Evolutionary conservation across 106 monocot genomes (phyloP).

Genomic region (Allium sativum): DNA sequence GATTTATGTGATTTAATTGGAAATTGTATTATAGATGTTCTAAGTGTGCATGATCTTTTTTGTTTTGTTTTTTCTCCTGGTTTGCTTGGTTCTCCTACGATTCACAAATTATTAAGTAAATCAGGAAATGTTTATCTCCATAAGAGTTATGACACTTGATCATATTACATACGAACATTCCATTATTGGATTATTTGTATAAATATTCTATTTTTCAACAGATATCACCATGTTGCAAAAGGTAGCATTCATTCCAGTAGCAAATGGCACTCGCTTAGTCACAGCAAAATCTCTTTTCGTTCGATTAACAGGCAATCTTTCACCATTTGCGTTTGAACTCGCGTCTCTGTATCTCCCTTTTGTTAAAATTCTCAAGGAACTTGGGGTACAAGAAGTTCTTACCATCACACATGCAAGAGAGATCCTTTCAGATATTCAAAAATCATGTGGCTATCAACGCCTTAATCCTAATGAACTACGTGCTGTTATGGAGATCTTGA

Average conservation of each 20-base stretch:
- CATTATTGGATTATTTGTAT: conserved; percentile 1
- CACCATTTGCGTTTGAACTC: conserved; percentile 97
- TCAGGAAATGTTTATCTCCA: too few relatives aligned
- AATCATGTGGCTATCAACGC: conserved; percentile 81
- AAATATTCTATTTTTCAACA: conserved; percentile 20
- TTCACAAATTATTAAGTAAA: too few relatives aligned
- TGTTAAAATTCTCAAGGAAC: conserved; percentile 78
- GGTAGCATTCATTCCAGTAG: conserved; percentile 83
- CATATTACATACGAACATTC: background rate
- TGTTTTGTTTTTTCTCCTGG: too few relatives aligned
- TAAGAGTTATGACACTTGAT: too few relatives aligned
- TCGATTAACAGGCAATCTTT: conserved; percentile 69
- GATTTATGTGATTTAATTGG: too few relatives aligned
- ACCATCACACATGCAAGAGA: conserved; percentile 61
- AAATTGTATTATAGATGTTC: too few relatives aligned
- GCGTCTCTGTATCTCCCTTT: conserved; percentile 73
- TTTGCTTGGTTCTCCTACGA: too few relatives aligned
- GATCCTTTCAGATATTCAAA: conserved; percentile 63
- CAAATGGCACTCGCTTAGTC: conserved; percentile 96
- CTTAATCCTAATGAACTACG: conserved; percentile 98
- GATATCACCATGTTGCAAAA: conserved; percentile 67
- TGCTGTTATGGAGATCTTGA: conserved; percentile 85
- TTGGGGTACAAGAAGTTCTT: conserved; percentile 77
- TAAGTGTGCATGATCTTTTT: too few relatives aligned
- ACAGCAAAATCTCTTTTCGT: conserved; percentile 69